Conservation (phyloP, 306 rosid species). For the Cucurbita maxima region DNA sequence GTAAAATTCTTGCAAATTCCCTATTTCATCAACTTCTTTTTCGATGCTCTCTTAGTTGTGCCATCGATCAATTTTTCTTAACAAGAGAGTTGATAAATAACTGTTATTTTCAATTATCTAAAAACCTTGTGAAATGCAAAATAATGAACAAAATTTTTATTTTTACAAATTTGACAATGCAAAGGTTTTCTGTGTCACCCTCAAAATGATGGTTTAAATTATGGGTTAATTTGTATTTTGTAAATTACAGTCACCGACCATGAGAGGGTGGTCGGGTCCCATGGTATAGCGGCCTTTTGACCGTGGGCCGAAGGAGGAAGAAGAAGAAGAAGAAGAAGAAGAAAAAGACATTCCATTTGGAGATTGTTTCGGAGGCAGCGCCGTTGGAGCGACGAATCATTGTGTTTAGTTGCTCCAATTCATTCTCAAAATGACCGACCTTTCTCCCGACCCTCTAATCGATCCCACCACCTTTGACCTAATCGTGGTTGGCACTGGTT, state of each 20-base stretch:
- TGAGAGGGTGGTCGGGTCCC: background rate
- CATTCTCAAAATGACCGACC: slow-evolving; percentile 24
- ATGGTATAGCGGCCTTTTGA: background rate
- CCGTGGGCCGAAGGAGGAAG: background rate
- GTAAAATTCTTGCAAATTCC: no score
- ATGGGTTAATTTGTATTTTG: no score
- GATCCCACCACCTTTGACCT: slow-evolving; percentile 67
- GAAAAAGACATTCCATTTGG: background rate
- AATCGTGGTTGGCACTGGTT: slow-evolving; percentile 64
- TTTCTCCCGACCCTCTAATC: slow-evolving; percentile 35
- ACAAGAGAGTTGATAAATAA: no score
- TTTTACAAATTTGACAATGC: no score
- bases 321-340: background rate
- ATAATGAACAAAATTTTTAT: no score
- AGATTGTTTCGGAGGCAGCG: background rate
- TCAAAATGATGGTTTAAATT: no score
- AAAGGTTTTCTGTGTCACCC: no score
- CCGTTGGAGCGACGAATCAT: background rate
- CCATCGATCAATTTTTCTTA: no score
- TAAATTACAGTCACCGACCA: background rate
- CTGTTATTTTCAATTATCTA: no score
- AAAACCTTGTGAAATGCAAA: no score
- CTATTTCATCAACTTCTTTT: no score
- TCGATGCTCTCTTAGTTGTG: no score
- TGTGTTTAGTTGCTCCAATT: background rate